Percentiles rank a stretch among this genome's conserved stretches.
Evolutionary conservation across 1,139 yeast genomes (phyloP).

Genomic region (Yamadazyma pseudoaaseri): DNA sequence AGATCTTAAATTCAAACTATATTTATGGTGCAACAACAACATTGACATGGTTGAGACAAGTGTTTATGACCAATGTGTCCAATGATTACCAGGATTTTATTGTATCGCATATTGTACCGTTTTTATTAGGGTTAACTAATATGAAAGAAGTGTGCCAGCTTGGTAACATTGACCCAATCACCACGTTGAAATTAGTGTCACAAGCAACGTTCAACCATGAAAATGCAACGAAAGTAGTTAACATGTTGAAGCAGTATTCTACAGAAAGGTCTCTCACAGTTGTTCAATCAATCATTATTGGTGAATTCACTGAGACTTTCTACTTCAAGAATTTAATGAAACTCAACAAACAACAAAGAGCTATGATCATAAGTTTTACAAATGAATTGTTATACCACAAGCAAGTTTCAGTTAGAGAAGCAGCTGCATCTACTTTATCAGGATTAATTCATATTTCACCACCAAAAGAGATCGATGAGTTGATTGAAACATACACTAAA

Average conservation of each 20-base stretch:
- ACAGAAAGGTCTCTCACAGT: conserved; percentile 47
- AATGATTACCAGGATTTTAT: conserved; percentile 37
- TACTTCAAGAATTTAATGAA: conserved; percentile 70
- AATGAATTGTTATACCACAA: conserved; percentile 57
- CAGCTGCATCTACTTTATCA: conserved; percentile 73
- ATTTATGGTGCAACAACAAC: conserved; percentile 48
- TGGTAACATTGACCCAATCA: conserved; percentile 59
- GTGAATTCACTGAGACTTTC: conserved; percentile 72
- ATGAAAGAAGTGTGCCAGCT: conserved; percentile 83
- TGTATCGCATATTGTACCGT: conserved; percentile 60
- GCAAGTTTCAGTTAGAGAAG: conserved; percentile 73
- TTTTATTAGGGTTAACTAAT: conserved; percentile 61
- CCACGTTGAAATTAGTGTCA: conserved; percentile 55
- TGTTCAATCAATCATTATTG: conserved; percentile 66
- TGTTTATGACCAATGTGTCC: conserved; percentile 42
- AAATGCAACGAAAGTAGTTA: conserved; percentile 46
- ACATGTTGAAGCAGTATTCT: conserved; percentile 48
- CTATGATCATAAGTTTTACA: conserved; percentile 51
- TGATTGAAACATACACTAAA: conserved; percentile 25
- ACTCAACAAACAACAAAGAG: conserved; percentile 50
- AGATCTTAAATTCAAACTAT: conserved; percentile 45
- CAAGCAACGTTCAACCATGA: conserved; percentile 53
- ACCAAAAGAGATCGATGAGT: conserved; percentile 46
- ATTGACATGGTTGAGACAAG: conserved; percentile 42
- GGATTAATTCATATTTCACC: conserved; percentile 83